Conservation (phyloP, 2,329 filamentous ascomycete species). For the Cladosporium sp. region DNA sequence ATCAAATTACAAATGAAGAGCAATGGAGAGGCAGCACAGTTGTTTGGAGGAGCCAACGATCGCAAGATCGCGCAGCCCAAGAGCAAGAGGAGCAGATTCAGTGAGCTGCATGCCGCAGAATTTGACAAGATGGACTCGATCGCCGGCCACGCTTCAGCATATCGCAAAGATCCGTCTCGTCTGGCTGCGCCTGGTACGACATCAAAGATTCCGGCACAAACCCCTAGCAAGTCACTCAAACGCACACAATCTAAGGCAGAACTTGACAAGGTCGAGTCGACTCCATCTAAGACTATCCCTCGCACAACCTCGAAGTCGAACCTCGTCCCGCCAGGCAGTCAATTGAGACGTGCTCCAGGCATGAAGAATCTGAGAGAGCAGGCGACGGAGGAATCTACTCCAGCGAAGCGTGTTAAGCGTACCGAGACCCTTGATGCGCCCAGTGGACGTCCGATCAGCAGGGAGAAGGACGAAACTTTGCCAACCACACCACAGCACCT, state of each 20-base stretch:
- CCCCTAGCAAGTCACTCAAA: slow-evolving; percentile 43
- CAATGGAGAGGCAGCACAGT: slow-evolving; percentile 51
- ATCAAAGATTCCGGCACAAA: slow-evolving; percentile 41
- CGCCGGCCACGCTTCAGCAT: slow-evolving; percentile 76
- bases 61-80: slow-evolving; percentile 78
- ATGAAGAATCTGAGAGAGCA: slow-evolving; percentile 23
- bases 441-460: not conserved
- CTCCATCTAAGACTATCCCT: slow-evolving; percentile 18
- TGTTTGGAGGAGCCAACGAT: slow-evolving; percentile 38
- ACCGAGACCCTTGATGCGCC: slow-evolving; percentile 23
- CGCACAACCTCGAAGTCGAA: slow-evolving; percentile 23
- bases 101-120: slow-evolving; percentile 76
- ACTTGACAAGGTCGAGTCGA: slow-evolving; percentile 53
- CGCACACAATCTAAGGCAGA: slow-evolving; percentile 57
- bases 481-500: slow-evolving; percentile 47
- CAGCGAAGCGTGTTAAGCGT: slow-evolving; percentile 65
- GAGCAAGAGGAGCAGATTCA: slow-evolving; percentile 74
- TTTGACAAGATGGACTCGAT: slow-evolving; percentile 99
- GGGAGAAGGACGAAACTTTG: not conserved
- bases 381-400: slow-evolving; percentile 31
- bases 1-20: slow-evolving; percentile 67
- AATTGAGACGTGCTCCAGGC: slow-evolving; percentile 22
- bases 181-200: slow-evolving; percentile 10
- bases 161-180: slow-evolving; percentile 50
- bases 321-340: slow-evolving; percentile 22